These are phyloP conservation scores for Torulaspora globosa DNA, from an alignment of 1,139 yeast genomes.

Conservation along the genomic window DNA sequence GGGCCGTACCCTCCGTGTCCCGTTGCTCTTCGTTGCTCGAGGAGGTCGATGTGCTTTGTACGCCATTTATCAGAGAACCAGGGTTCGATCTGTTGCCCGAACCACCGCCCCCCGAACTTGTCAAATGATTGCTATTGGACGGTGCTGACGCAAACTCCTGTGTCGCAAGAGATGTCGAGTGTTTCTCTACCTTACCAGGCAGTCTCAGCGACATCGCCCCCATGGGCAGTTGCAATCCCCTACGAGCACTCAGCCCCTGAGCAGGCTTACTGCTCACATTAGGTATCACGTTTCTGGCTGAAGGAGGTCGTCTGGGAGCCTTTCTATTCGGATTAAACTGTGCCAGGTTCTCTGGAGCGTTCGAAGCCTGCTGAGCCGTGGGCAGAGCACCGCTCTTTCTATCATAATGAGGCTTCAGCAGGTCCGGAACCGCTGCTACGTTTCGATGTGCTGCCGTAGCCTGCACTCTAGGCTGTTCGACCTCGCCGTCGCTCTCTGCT, in stretches of 20 bases:
- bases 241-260: constrained; percentile 37
- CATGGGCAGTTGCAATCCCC: constrained; percentile 37
- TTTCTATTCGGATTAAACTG: constrained; percentile 28
- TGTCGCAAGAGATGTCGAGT: constrained; percentile 15
- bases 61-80: constrained; percentile 34
- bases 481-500: constrained; percentile 8
- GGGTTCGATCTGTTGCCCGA: constrained; percentile 31
- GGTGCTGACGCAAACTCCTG: constrained; percentile 35
- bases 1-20: constrained; percentile 32
- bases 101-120: constrained; percentile 9
- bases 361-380: constrained; percentile 1
- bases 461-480: constrained; percentile 9
- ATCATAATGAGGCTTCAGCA: constrained; percentile 3
- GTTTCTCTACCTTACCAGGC: constrained; percentile 18
- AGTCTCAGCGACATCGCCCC: constrained; percentile 35
- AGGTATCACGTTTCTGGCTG: constrained; percentile 8
- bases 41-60: constrained; percentile 35
- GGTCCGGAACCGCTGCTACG: constrained; percentile 1
- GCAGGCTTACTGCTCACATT: constrained; percentile 17
- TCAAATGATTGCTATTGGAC: constrained; percentile 24
- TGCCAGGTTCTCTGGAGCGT: constrained; percentile 10
- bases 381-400: constrained; percentile 7
- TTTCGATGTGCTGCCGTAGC: constrained; percentile 3
- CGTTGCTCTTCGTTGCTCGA: constrained; percentile 28
- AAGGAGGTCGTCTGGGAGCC: constrained; percentile 28